Conservation (phyloP, 306 rosid genomes). For the Prunus mongolica region DNA sequence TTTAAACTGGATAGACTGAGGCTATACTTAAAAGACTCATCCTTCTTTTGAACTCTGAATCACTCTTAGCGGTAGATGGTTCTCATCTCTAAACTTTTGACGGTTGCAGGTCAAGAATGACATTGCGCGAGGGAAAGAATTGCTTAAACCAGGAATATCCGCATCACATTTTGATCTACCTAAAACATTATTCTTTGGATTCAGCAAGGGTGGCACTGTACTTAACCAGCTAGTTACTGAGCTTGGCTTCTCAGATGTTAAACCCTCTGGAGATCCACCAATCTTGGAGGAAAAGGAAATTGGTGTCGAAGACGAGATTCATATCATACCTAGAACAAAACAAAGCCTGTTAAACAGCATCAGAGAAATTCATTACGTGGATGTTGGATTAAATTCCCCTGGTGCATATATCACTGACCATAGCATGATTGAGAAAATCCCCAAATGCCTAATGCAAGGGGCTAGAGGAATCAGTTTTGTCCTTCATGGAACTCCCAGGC, state of each 20-base stretch:
- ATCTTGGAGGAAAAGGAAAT: constrained; percentile 17
- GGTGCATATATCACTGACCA: constrained; percentile 68
- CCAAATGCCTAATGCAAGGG: constrained; percentile 36
- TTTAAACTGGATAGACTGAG: no score
- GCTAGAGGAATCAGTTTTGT: constrained; percentile 39
- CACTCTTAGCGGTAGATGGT: background rate
- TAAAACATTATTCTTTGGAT: constrained; percentile 64
- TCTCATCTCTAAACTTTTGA: constrained; percentile 4
- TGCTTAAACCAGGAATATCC: constrained; percentile 8
- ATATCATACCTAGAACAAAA: constrained; percentile 44
- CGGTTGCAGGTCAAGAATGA: constrained; percentile 44
- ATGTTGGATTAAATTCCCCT: constrained; percentile 74
- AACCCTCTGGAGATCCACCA: constrained; percentile 12
- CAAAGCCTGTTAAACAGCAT: constrained; percentile 57
- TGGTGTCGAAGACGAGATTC: constrained; percentile 20
- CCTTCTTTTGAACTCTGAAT: no score
- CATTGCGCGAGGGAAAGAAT: constrained; percentile 26
- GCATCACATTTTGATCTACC: constrained; percentile 30
- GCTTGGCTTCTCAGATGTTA: constrained; percentile 44
- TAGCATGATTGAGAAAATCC: constrained; percentile 48
- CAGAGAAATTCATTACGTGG: constrained; percentile 70
- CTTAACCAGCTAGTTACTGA: constrained; percentile 79
- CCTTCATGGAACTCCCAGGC: constrained; percentile 93
- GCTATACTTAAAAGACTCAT: no score
- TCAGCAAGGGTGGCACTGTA: constrained; percentile 92